Base-by-base conservation (phyloP, 352 stramenopile genomes). In the Phytophthora rubi region DNA sequence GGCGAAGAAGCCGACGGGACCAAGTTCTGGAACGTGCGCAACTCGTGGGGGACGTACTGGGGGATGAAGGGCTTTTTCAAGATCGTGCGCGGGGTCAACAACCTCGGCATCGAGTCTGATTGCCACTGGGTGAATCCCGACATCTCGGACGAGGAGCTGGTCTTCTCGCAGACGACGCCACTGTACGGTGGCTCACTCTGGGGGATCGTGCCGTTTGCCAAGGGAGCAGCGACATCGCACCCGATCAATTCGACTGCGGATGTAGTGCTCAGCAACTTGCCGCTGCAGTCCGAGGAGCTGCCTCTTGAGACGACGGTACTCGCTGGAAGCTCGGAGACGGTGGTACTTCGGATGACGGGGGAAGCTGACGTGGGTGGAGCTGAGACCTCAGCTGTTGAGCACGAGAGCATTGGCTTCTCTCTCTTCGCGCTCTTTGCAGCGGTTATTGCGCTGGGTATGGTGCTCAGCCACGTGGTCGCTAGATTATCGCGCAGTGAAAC, bases 11-110 rank as follows among this genome's bases (percentile, higher is more conserved):
- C 42, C 15, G 42, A 97, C 59, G 82, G 92, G 62, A 73, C 94
- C 68, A 96, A 97, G 80, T 99, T 98, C 82, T 99, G 97, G 97
- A 95, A 99, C 79, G 83, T 98, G 32, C 94, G 97, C 62, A 98
- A 99, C 90, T 92, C 92, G 68, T 88, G 98, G 95, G 97, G 97
- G 45, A 94, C 80, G 8, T 94, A 93, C 70, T 98, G 96, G 96
- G 97, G 97, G 26, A 97, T 98, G 88, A 97, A 98, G 61, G 97
- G 97, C 45, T 99, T 97, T 72, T 98, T 99, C 79, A 93, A 97
- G 69, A 94, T 99, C 66, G 81, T 96, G 32, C 86, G 90, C 10
- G 95, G 95, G 21, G 89, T 83, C 21, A 98, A 98, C 91, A 97
- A 98, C 68, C 74, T 98, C 8, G 90, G 85, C 5, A 97, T 98